A percentile compares a stretch with the other conserved stretches of the same genome.
phyloP scores from a whole-genome alignment of 192 early-diverging fungal genomes.

The Umbelopsis vinacea region DNA sequence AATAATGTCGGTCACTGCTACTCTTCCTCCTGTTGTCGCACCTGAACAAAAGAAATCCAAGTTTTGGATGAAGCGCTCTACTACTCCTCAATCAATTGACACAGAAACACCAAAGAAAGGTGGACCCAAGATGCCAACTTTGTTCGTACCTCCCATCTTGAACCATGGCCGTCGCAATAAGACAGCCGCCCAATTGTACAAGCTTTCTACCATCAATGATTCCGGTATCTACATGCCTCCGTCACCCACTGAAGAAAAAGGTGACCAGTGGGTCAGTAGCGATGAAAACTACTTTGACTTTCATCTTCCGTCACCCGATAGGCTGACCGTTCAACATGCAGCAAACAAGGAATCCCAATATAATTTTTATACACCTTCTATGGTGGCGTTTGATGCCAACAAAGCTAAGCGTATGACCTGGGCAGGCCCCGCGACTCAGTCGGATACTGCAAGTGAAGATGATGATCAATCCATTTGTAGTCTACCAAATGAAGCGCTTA shows the following conservation, averaged over 20 bases:
- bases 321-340: slow-evolving; percentile 22
- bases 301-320: slow-evolving; percentile 16
- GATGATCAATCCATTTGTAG: slow-evolving; percentile 22
- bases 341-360: slow-evolving; percentile 14
- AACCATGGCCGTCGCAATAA: neutral
- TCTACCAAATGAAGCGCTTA: slow-evolving; percentile 10
- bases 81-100: neutral
- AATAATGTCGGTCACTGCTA: slow-evolving; percentile 3
- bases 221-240: slow-evolving; percentile 41
- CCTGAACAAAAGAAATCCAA: slow-evolving; percentile 10
- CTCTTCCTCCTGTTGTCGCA: neutral
- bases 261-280: neutral
- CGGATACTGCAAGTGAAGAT: neutral
- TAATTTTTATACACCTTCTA: slow-evolving; percentile 21
- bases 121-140: neutral
- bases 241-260: slow-evolving; percentile 28
- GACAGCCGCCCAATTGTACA: slow-evolving; percentile 29
- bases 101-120: neutral
- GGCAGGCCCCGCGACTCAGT: slow-evolving; percentile 3
- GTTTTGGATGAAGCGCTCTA: neutral
- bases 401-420: slow-evolving; percentile 22
- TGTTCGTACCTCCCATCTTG: slow-evolving; percentile 7
- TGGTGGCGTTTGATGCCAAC: slow-evolving; percentile 20
- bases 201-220: slow-evolving; percentile 38
- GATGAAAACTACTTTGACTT: slow-evolving; percentile 17